phyloP scores from a whole-genome alignment of 345 rosid genomes.

The Boechera retrofracta region DNA sequence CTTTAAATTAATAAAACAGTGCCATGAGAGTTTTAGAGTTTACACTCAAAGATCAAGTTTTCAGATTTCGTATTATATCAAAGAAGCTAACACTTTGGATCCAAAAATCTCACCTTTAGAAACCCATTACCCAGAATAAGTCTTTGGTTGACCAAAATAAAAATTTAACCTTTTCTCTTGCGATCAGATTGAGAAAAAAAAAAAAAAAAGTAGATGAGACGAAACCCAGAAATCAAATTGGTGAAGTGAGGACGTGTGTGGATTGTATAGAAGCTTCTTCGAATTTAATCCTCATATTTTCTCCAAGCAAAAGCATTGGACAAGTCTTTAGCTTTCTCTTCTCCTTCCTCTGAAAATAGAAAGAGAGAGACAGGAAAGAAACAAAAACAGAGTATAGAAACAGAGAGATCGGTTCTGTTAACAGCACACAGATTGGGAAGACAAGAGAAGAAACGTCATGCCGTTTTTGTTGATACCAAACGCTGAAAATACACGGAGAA shows the following conservation, averaged over 20 bases:
- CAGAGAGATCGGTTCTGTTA: slow-evolving; percentile 36
- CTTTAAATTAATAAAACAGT: not conserved
- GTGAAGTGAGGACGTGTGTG: not conserved
- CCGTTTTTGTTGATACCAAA: slow-evolving; percentile 32
- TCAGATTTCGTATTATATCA: slow-evolving; percentile 12
- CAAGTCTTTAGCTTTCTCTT: not conserved
- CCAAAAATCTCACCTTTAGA: slow-evolving; percentile 22
- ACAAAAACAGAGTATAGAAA: slow-evolving; percentile 23
- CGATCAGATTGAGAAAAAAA: not conserved
- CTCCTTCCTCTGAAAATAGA: not conserved
- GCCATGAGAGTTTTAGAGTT: not conserved
- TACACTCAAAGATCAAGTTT: not conserved
- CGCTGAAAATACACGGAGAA: slow-evolving; percentile 30
- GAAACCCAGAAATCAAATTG: not conserved
- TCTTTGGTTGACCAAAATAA: slow-evolving; percentile 21
- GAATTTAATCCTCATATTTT: no score
- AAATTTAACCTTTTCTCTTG: not conserved
- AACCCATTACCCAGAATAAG: not conserved
- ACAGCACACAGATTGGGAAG: slow-evolving; percentile 10
- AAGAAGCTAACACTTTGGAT: not conserved
- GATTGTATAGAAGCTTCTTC: not conserved
- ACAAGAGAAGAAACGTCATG: slow-evolving; percentile 27
- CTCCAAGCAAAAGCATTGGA: slow-evolving; percentile 7
- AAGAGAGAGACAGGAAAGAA: not conserved
- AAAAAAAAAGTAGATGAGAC: not conserved